Evolutionary conservation across 208 protist species (phyloP), one percentile per base, ranked within the genome.

Genomic region (Angomonas desouzai): DNA sequence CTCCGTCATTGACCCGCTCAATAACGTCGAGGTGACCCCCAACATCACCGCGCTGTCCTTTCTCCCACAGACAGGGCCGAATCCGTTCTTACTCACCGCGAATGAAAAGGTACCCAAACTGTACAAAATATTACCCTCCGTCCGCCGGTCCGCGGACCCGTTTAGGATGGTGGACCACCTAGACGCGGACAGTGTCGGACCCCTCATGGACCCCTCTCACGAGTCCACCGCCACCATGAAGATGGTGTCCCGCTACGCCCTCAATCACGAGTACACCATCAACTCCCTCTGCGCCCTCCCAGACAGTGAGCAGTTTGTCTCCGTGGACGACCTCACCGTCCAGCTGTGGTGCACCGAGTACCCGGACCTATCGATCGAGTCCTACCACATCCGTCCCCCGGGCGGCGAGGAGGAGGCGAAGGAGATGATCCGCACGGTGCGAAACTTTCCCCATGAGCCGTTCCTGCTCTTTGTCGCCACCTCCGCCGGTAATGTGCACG

Each of bases 331-430:
- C 55, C 71, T 91, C 6, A 82, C 77, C 18, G 78, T 96, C 51
- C 79, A 84, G 60, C 72, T 93, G 75, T 96, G 90, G 90, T 93
- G 87, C 71, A 83, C 82, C 30, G 90, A 93, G 56, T 87, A 92
- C 68, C 82, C 84, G 1, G 85, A 96, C 53, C 87, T 81, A 4
- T 92, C 83, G 20, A 84, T 96, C 43, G 87, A 93, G 23, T 85
- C 76, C 7, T 91, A 81, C 70, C 71, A 79, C 64, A 45, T 95
- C 59, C 83, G 81, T 27, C 66, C 77, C 10, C 73, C 82, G 9
- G 85, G 76, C 72, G 79, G 82, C 7, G 80, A 87, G 28, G 73
- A 81, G 20, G 70, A 80, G 9, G 71, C 71, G 22, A 57, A 58
- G 2, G 86, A 96, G 69, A 75, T 68, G 4, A 89, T 93, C 62